Evolutionary conservation across 2,329 filamentous ascomycete species (phyloP), one percentile per base, ranked within the genome.

Genomic region (Aureobasidium vineae): DNA sequence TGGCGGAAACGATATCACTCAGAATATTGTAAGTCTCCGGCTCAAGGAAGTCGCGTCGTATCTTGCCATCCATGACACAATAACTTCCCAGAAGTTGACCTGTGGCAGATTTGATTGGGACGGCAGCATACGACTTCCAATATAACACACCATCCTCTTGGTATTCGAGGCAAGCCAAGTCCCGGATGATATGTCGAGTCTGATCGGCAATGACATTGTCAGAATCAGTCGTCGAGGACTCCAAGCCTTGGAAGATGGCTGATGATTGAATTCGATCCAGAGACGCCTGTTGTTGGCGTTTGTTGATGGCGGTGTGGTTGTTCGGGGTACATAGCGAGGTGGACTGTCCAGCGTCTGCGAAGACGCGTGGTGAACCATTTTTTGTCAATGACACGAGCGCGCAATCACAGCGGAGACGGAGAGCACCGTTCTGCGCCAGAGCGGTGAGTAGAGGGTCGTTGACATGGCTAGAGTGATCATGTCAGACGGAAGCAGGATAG

Each of bases 341-440:
- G n/a, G 70, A 66, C n/a, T 73, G 71, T 1, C 76, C 77, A 8
- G 76, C 75, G 66, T 79, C 77, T 23, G 75, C 76, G 7, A 78
- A 70, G 38, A 79, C 72, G 54, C 76, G 74, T 63, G 77, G 75
- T 26, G 70, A 68, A 10, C 70, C 61, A 2, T 69, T 68, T 60
- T 78, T 75, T 38, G 78, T 70, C 8, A 79, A 68, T 1, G 76
- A 77, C 2, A 78, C 70, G 69, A 77, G 71, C 31, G 75, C 71
- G 21, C 76, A 71, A n/a, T 71, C 66, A 13, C 70, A 73, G 19
- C 71, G 65, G 31, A 78, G 71, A 19, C 75, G 73, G 28, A 77
- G 70, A 2, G 74, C 70, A 1, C 74, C 74, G 28, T 78, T 71
- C 68, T 79, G 77, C 21, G 72, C 74, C 47, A 77, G 41, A 2